Percentiles rank a stretch among this genome's conserved stretches.
phyloP scores from a whole-genome alignment of 495 filamentous ascomycete genomes.

The Bryoglossum gracile region DNA sequence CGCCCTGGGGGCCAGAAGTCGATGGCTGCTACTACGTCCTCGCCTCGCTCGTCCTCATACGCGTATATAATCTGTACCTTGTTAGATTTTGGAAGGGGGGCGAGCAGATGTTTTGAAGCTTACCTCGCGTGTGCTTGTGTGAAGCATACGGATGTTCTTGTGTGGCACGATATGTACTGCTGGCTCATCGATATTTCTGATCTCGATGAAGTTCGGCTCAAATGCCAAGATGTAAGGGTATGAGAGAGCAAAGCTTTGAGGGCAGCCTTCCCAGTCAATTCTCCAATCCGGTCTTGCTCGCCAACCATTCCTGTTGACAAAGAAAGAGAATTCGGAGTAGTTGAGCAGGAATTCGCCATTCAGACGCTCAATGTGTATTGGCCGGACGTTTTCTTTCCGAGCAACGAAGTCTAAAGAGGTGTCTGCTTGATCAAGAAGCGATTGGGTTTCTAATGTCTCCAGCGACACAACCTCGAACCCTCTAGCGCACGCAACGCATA shows the following conservation, averaged over 20 bases:
- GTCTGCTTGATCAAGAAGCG: constrained; percentile 93
- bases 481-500: constrained; percentile 90
- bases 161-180: constrained; percentile 91
- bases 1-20: constrained; percentile 71
- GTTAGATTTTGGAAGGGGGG: constrained; percentile 20
- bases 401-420: constrained; percentile 96
- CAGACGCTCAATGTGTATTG: constrained; percentile 96
- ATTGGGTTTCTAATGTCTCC: constrained; percentile 95
- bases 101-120: constrained; percentile 23
- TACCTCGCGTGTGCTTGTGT: constrained; percentile 94
- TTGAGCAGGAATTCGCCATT: constrained; percentile 96
- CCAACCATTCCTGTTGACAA: constrained; percentile 98
- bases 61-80: constrained; percentile 78
- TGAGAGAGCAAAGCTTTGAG: constrained; percentile 83
- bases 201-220: constrained; percentile 97
- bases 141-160: constrained; percentile 93
- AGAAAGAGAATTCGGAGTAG: constrained; percentile 98
- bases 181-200: constrained; percentile 86
- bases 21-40: constrained; percentile 89
- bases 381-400: constrained; percentile 83
- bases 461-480: constrained; percentile 97
- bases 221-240: constrained; percentile 96
- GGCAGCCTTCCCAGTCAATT: constrained; percentile 94
- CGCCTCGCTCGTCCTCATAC: constrained; percentile 92
- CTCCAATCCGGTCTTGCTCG: constrained; percentile 91